These are phyloP conservation scores for Rhododendron molle DNA, from an alignment of 148 eudicot genomes.

Conservation along the genomic window DNA sequence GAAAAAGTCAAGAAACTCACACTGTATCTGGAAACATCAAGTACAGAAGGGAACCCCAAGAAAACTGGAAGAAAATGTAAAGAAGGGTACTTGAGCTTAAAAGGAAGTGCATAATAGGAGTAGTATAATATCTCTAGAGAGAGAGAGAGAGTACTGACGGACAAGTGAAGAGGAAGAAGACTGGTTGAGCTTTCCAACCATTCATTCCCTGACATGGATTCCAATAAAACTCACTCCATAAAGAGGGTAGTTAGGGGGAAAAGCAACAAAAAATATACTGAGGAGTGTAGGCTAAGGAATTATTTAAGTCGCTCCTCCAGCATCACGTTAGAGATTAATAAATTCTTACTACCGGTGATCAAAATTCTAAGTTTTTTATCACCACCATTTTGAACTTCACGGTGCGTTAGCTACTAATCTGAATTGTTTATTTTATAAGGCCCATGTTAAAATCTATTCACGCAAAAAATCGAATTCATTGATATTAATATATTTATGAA, in stretches of 20 bases:
- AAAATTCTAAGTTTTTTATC: too few species aligned
- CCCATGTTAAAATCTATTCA: too few species aligned
- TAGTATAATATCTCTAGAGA: not conserved
- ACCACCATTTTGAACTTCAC: too few species aligned
- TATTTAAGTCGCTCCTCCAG: too few species aligned
- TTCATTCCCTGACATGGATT: conserved; percentile 51
- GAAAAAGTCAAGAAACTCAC: conserved; percentile 5
- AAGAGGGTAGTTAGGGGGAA: conserved; percentile 4
- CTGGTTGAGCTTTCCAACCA: conserved; percentile 59
- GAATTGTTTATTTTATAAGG: too few species aligned
- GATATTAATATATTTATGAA: too few species aligned
- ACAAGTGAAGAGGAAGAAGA: conserved; percentile 37
- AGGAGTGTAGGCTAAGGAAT: too few species aligned
- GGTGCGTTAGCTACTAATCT: too few species aligned
- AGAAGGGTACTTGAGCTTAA: conserved; percentile 4
- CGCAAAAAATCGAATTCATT: too few species aligned
- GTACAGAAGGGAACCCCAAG: conserved; percentile 22
- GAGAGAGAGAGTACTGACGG: conserved; percentile 22
- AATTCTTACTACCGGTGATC: too few species aligned
- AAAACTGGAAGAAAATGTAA: conserved; percentile 18
- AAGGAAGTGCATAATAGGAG: conserved; percentile 3
- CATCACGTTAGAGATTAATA: too few species aligned
- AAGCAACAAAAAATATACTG: not conserved
- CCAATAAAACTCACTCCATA: conserved; percentile 21
- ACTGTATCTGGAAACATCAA: conserved; percentile 10